These are phyloP conservation scores for Stagonosporopsis tanaceti DNA, from an alignment of 2,329 filamentous ascomycete species.

Conservation along the genomic window DNA sequence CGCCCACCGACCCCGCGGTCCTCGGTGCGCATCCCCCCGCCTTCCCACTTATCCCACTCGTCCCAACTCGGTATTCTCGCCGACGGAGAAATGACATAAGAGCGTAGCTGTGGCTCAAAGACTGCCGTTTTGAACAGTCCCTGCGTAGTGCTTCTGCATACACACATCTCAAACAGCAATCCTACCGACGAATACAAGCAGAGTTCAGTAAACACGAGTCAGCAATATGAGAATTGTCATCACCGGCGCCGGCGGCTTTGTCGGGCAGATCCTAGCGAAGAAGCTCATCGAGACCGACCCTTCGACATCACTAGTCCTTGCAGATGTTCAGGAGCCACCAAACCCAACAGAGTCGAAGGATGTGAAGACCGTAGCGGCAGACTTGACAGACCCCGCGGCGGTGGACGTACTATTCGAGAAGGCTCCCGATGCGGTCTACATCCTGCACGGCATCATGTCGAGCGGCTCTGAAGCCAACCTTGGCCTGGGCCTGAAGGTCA, in stretches of 20 bases:
- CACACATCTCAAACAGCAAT: not conserved
- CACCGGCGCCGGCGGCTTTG: slow-evolving; percentile 70
- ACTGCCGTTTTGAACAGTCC: not conserved
- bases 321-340: slow-evolving; percentile 63
- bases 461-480: slow-evolving; percentile 69
- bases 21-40: slow-evolving; percentile 10
- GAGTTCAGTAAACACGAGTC: not conserved
- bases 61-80: slow-evolving; percentile 20
- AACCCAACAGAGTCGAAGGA: slow-evolving; percentile 59
- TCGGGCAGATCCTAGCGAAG: slow-evolving; percentile 67
- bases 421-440: slow-evolving; percentile 55
- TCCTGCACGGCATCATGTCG: slow-evolving; percentile 75
- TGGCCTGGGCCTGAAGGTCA: slow-evolving; percentile 66
- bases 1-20: slow-evolving; percentile 19
- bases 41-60: slow-evolving; percentile 3
- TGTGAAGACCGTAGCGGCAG: slow-evolving; percentile 60
- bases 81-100: slow-evolving; percentile 17
- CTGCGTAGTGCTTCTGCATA: not conserved
- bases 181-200: not conserved
- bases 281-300: slow-evolving; percentile 60
- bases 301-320: slow-evolving; percentile 60
- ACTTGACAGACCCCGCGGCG: slow-evolving; percentile 56
- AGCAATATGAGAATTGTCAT: slow-evolving; percentile 61
- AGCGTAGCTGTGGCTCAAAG: slow-evolving; percentile 2
- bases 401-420: slow-evolving; percentile 37